Base-by-base conservation (phyloP, 2,329 filamentous ascomycete species). In the Neobulgaria alba region DNA sequence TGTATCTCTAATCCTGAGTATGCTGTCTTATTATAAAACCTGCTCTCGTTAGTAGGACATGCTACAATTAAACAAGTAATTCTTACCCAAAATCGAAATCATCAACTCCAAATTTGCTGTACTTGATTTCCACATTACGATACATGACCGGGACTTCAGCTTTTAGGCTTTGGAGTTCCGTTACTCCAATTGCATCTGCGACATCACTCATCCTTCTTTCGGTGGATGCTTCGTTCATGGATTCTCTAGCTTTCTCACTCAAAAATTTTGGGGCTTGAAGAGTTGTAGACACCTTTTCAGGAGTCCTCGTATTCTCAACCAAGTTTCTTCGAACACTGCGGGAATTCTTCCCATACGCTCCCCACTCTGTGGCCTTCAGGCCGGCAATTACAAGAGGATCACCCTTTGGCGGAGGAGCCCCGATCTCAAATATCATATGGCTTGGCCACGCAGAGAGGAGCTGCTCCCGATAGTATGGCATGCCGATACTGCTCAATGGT, bases 101-200 rank as follows among this genome's bases (percentile, higher is more conserved):
- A 56, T 96, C 90, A n/a, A 98, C 88, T 15, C 92, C 92, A 62
- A 95, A 98, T 59, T 88, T 93, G 70, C 90, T 95, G 67, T 96
- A 98, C 61, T 95, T 95, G 66, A 98, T 98, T 61, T 96, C 90
- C 9, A 95, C 85, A 55, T 88, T 89, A 49, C 85, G 81, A 61
- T 98, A 98, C 67, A 92, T 86, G 7, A 85, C 75, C 16, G 90
- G 84, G 3, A 92, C 83, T 42, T 95, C 88, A 30, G 83, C 77
- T 49, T 86, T 84, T 41, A 82, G 75, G 49, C 82, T 82, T 47
- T 85, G 81, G 3, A 90, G 68, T 40, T 83, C 79, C 41, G 77
- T 67, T 29, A 81, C 77, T n/a, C 77, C 75, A 44, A 90, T 62
- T 0, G 77, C 71, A 43, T 82, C 78, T 30, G 72, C 66, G 2